Evolutionary conservation across 495 filamentous ascomycete genomes (phyloP), one percentile per base, ranked within the genome.

Genomic region (Trichoderma gamsii): DNA sequence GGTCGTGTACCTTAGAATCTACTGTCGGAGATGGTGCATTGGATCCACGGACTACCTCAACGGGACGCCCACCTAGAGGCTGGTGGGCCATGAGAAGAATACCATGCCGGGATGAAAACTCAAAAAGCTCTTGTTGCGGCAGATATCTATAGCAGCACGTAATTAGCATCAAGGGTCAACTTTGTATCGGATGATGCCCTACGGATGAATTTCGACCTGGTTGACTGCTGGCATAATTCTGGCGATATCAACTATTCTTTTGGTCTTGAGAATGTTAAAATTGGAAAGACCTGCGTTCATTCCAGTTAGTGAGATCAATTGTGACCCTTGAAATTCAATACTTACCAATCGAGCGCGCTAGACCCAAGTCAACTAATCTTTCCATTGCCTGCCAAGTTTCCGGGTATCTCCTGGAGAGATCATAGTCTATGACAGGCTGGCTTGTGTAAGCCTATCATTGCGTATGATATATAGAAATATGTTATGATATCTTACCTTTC

Each of bases 121-220:
- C 65, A 32, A 86, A 77, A 5, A 88, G 75, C 41, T 82, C 79
- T 67, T 87, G 70, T 72, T 78, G 65, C 69, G 82, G 76, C 73
- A 79, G 64, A 74, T 74, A 74, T 52, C 71, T 74, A 41, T 65
- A 68, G 32, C 3, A 29, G 25, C 12, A 27, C 23, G 44, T 61
- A 70, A 59, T 46, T 9, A 5, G 41, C 6, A 44, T 12, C 6
- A 13, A 29, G n/a, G 15, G 16, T 32, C 59, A 52, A 32, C 29
- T 66, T 70, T 77, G 77, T 66, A 82, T 80, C 15, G 75, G 69
- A 25, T 71, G 71, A 29, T 4, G 76, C 71, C 63, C 74, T 76
- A 86, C 49, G 92, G 91, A 80, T 96, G 92, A n/a, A 93, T 79
- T 79, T 97, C 93, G 75, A 96, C 88, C 82, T 96, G 92, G 84